Evolutionary conservation across 2,329 filamentous ascomycete species (phyloP), one percentile per base, ranked within the genome.

Genomic region (Periconia sp.): DNA sequence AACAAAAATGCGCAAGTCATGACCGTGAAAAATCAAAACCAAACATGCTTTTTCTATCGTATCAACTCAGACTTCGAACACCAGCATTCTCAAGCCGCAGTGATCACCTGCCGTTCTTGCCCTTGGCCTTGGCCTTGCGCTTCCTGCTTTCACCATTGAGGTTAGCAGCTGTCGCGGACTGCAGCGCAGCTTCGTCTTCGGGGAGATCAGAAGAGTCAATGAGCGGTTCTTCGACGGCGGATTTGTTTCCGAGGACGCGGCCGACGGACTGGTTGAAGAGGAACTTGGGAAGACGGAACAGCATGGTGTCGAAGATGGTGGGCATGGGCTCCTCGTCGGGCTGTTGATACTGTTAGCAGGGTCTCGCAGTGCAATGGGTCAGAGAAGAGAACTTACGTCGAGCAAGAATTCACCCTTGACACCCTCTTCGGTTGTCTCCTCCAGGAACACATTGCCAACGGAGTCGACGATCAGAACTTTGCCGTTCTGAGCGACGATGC

Each of bases 401-500:
- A 99, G 85, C 59, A 97, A 78, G 70, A 88, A 96, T 71, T 97
- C 91, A 62, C 89, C 84, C 31, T 85, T 83, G 51, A 90, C 85
- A 49, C 94, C 94, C 20, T 97, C 91, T 62, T 92, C 92, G 48
- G 91, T 91, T 65, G 91, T 84, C 69, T 96, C 90, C 75, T 97
- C 92, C n/a, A 99, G 81, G 70, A 91, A 99, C 13, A 99, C 94
- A 64, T 97, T 92, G 27, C 94, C 94, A 10, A 88, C 80, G 0
- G 90, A 91, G 75, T 99, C 93, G 3, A 99, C 94, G 52, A 99
- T 88, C 37, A 99, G 80, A 1, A 96, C 82, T 79, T 97, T 99
- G 62, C 94, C 94, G 66, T 99, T 99, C 79, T 96, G 89, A 2
- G 92, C 93, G 23, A 92, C 85, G 15, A 97, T 91, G 35, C 91